A percentile compares a stretch with the other conserved stretches of the same genome.
phyloP scores from a whole-genome alignment of 192 early-diverging fungal genomes.

The Coemansia umbellata region DNA sequence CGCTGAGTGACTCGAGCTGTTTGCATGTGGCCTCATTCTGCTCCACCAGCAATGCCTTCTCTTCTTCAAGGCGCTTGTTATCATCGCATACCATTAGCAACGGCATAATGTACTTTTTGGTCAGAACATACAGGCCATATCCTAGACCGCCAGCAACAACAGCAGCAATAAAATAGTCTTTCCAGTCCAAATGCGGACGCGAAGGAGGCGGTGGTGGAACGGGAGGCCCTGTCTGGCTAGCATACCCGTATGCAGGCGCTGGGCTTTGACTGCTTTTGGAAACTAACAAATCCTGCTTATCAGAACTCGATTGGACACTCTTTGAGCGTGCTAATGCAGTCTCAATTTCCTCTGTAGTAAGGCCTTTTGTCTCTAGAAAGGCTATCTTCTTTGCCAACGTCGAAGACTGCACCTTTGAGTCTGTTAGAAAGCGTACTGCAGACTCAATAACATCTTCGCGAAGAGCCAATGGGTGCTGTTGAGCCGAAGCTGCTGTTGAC shows the following conservation, averaged over 20 bases:
- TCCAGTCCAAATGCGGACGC: conserved; percentile 77
- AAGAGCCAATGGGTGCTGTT: conserved; percentile 14
- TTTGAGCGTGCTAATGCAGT: conserved; percentile 70
- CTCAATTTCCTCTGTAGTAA: conserved; percentile 89
- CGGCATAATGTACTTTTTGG: conserved; percentile 51
- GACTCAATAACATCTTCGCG: conserved; percentile 74
- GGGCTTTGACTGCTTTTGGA: neutral
- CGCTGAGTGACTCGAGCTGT: conserved; percentile 66
- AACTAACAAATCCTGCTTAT: neutral
- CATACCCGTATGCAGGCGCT: conserved; percentile 30
- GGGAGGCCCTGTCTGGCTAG: conserved; percentile 41
- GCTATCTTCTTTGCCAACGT: conserved; percentile 87
- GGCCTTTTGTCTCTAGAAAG: conserved; percentile 96
- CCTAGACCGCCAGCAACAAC: conserved; percentile 82
- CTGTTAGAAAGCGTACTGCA: conserved; percentile 88
- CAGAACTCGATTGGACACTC: conserved; percentile 14
- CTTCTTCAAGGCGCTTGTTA: conserved; percentile 59
- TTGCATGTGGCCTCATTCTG: conserved; percentile 71
- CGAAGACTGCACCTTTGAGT: conserved; percentile 87
- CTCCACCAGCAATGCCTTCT: conserved; percentile 56
- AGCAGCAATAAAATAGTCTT: conserved; percentile 88
- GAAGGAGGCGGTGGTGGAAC: conserved; percentile 55
- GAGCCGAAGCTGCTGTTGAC: conserved; percentile 6
- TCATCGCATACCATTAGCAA: conserved; percentile 29
- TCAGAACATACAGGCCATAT: conserved; percentile 77